These are phyloP conservation scores for Solanum bukasovii DNA, from an alignment of 257 asterid genomes.

Conservation along the genomic window DNA sequence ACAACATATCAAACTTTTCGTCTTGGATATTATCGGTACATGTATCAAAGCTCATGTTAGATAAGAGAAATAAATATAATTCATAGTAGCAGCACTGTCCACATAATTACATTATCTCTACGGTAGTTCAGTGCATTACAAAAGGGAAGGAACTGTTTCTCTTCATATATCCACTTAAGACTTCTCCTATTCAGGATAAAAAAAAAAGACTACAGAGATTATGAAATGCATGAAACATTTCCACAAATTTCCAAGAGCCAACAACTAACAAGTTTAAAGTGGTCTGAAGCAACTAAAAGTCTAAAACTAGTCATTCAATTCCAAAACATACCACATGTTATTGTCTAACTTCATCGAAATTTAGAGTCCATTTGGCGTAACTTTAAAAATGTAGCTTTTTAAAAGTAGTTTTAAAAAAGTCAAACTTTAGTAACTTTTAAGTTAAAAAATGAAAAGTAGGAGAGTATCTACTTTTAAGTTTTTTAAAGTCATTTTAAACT, in stretches of 20 bases:
- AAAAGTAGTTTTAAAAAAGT: neutral
- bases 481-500: neutral
- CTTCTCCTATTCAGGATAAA: neutral
- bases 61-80: neutral
- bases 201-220: neutral
- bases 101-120: neutral
- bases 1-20: neutral
- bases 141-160: neutral
- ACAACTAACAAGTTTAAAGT: neutral
- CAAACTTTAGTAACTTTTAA: neutral
- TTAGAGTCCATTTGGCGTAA: neutral
- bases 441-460: neutral
- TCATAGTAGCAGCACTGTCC: neutral
- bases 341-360: neutral
- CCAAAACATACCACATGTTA: neutral
- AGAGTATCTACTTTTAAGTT: neutral
- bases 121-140: neutral
- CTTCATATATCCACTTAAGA: neutral
- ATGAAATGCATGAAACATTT: neutral
- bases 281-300: neutral
- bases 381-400: neutral
- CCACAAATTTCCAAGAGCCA: neutral
- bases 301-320: neutral
- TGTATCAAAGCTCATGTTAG: neutral
- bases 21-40: neutral